These are phyloP conservation scores for Gymnopilus dilepis DNA, from an alignment of 768 basidiomycete species.

Conservation along the genomic window DNA sequence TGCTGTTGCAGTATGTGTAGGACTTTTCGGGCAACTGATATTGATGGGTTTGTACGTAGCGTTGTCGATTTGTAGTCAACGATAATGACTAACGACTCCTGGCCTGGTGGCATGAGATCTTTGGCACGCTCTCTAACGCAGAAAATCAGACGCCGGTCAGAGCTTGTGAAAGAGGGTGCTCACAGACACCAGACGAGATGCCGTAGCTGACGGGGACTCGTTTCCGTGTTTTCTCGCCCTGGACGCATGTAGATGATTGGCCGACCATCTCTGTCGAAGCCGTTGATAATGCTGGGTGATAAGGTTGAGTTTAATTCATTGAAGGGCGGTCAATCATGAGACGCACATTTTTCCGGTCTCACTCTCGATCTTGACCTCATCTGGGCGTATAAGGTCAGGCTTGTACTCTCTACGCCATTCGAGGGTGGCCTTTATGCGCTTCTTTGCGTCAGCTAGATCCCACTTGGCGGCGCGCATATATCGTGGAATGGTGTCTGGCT, in stretches of 20 bases:
- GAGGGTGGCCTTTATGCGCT: constrained; percentile 75
- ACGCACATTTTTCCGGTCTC: constrained; percentile 89
- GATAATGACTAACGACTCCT: constrained; percentile 82
- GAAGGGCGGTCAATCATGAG: background rate
- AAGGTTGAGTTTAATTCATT: background rate
- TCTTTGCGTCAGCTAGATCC: constrained; percentile 77
- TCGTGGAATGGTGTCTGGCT: constrained; percentile 68
- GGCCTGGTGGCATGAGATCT: constrained; percentile 85
- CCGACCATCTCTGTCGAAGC: constrained; percentile 87
- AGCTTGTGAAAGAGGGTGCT: constrained; percentile 36
- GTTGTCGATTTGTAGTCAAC: constrained; percentile 89
- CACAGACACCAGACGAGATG: constrained; percentile 89
- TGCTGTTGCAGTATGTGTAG: constrained; percentile 85
- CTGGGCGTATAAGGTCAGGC: constrained; percentile 83
- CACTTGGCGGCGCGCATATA: constrained; percentile 90
- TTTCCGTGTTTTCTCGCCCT: constrained; percentile 83
- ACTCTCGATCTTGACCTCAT: constrained; percentile 79
- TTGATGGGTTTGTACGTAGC: constrained; percentile 81
- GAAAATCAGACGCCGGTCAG: background rate
- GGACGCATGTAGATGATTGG: constrained; percentile 91
- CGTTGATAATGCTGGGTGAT: constrained; percentile 68
- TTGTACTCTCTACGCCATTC: constrained; percentile 88
- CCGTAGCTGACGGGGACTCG: constrained; percentile 75
- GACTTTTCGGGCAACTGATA: constrained; percentile 78
- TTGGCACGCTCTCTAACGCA: constrained; percentile 79